Evolutionary conservation across 352 stramenopile species (phyloP).

Genomic region (Globisporangium cystogenes): DNA sequence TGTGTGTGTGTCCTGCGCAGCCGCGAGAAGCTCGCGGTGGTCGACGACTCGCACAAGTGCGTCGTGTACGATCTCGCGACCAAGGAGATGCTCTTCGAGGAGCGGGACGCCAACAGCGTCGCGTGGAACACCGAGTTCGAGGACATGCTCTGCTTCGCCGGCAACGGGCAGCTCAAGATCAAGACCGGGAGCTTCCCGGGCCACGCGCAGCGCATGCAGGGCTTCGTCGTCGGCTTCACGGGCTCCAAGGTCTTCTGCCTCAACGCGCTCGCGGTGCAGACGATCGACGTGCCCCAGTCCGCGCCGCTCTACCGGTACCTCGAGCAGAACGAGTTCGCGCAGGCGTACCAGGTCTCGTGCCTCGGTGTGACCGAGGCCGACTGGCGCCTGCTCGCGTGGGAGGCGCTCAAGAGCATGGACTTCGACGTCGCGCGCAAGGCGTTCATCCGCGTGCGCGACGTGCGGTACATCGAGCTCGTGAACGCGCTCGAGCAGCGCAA

Average conservation of each 20-base stretch:
- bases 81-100: constrained; percentile 88
- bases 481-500: constrained; percentile 78
- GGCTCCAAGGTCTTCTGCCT: constrained; percentile 92
- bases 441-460: constrained; percentile 89
- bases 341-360: constrained; percentile 89
- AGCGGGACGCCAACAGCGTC: constrained; percentile 83
- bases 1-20: constrained; percentile 20
- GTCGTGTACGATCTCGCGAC: constrained; percentile 90
- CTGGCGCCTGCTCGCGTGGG: constrained; percentile 83
- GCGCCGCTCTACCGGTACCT: constrained; percentile 87
- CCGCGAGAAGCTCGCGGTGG: constrained; percentile 85
- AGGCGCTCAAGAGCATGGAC: constrained; percentile 81
- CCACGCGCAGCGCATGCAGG: constrained; percentile 87
- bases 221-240: constrained; percentile 91
- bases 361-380: constrained; percentile 92
- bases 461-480: constrained; percentile 90
- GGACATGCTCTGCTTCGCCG: constrained; percentile 93
- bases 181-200: constrained; percentile 88
- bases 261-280: constrained; percentile 80
- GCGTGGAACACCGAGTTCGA: constrained; percentile 94
- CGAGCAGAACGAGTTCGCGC: constrained; percentile 84
- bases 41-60: constrained; percentile 88
- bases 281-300: constrained; percentile 90
- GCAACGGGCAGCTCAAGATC: constrained; percentile 87
- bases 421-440: constrained; percentile 80